Evolutionary conservation across 2,329 filamentous ascomycete species (phyloP).

Genomic region (Sclerotinia borealis): DNA sequence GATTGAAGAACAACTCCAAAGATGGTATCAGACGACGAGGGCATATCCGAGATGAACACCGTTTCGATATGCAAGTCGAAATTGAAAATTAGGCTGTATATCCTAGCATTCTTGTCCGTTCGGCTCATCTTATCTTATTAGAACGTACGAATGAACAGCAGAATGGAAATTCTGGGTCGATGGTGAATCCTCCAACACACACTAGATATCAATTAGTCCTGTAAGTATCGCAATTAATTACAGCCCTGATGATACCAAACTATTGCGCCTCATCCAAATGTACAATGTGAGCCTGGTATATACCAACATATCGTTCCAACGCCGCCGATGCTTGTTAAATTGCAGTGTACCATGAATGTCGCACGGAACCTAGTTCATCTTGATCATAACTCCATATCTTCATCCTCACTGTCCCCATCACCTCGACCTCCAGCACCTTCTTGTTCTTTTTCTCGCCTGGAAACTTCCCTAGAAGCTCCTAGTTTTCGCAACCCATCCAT

Average conservation of each 20-base stretch:
- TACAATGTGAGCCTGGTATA: constrained; percentile 2
- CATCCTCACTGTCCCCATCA: constrained; percentile 55
- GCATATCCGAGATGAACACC: no score
- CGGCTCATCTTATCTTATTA: not conserved
- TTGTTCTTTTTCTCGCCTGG: constrained; percentile 68
- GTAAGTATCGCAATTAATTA: not conserved
- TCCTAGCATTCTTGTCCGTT: not conserved
- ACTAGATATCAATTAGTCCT: not conserved
- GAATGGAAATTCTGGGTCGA: not conserved
- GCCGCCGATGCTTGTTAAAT: not conserved
- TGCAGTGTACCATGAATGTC: not conserved
- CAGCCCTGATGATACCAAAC: not conserved
- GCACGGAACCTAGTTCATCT: not conserved
- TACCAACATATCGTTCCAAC: not conserved
- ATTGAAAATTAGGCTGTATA: not conserved
- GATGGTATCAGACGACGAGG: not conserved
- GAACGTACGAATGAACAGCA: no score
- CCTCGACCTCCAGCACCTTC: constrained; percentile 52
- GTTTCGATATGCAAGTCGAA: not conserved
- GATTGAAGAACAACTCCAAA: not conserved
- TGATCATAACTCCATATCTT: constrained; percentile 33
- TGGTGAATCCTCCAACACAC: not conserved
- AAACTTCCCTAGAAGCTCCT: constrained; percentile 72
- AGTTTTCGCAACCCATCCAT: constrained; percentile 84
- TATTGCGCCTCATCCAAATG: not conserved